phyloP scores from a whole-genome alignment of 164 flowering plant species.

The Piper longum region DNA sequence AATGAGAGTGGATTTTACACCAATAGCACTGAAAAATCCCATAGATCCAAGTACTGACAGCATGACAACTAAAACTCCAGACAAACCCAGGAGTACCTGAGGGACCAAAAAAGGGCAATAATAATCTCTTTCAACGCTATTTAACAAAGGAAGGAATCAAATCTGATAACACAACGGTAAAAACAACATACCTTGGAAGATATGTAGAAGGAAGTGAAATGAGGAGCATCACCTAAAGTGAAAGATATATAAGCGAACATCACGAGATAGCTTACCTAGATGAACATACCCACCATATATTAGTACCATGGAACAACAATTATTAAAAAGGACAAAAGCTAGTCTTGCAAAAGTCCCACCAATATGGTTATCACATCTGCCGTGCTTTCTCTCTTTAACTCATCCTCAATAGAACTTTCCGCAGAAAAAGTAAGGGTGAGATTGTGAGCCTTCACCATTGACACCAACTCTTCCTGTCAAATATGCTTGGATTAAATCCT shows the following conservation, averaged over 20 bases:
- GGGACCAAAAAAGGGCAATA: slow-evolving; percentile 5
- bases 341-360: slow-evolving; percentile 24
- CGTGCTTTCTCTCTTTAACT: slow-evolving; percentile 92
- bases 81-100: slow-evolving; percentile 84
- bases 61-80: slow-evolving; percentile 90
- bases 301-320: no score
- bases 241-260: slow-evolving; percentile 97
- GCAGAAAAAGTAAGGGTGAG: slow-evolving; percentile 90
- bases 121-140: neutral
- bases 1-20: slow-evolving; percentile 92
- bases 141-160: neutral
- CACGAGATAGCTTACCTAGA: slow-evolving; percentile 96
- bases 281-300: neutral
- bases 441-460: slow-evolving; percentile 61
- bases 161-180: neutral
- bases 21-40: slow-evolving; percentile 92
- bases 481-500: neutral
- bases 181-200: slow-evolving; percentile 67
- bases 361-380: slow-evolving; percentile 89
- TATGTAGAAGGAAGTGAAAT: slow-evolving; percentile 49
- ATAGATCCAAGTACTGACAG: slow-evolving; percentile 85
- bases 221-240: slow-evolving; percentile 75
- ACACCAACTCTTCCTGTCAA: slow-evolving; percentile 68
- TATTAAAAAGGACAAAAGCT: neutral
- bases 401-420: slow-evolving; percentile 95